Evolutionary conservation across 1,284 basidiomycete species (phyloP).

Genomic region (Sparassis latifolia): DNA sequence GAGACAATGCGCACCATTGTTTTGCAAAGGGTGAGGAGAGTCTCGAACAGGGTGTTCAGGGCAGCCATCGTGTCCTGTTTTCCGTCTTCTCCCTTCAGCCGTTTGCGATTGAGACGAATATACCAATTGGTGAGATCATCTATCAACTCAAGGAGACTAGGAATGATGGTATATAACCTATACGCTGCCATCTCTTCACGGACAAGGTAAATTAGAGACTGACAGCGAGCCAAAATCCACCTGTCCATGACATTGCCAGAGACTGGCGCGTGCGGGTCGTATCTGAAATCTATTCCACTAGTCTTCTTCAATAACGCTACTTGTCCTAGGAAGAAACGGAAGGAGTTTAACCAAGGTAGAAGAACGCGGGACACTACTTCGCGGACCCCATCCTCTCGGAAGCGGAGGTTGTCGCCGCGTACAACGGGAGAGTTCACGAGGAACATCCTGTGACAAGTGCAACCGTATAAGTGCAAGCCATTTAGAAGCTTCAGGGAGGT

Average conservation of each 20-base stretch:
- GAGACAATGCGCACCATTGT: conserved; percentile 67
- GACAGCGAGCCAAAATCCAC: conserved; percentile 97
- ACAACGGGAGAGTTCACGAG: conserved; percentile 99
- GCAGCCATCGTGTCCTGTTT: conserved; percentile 85
- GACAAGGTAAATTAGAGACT: conserved; percentile 91
- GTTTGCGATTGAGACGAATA: conserved; percentile 96
- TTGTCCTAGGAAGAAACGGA: conserved; percentile 99
- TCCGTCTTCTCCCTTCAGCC: conserved; percentile 94
- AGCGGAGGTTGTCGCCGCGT: conserved; percentile 96
- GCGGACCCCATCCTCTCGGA: conserved; percentile 97
- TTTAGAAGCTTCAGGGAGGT: neutral
- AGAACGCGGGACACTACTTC: conserved; percentile 95
- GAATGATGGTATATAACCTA: conserved; percentile 94
- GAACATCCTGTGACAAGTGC: conserved; percentile 61
- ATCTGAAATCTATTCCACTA: conserved; percentile 75
- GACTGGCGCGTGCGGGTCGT: conserved; percentile 79
- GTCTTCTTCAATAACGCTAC: conserved; percentile 85
- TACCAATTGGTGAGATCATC: conserved; percentile 99
- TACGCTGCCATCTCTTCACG: conserved; percentile 95
- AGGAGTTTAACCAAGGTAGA: conserved; percentile 98
- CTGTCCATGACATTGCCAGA: conserved; percentile 97
- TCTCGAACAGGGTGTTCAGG: conserved; percentile 95
- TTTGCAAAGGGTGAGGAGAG: conserved; percentile 88
- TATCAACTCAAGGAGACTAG: conserved; percentile 87
- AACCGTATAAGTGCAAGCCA: neutral